Evolutionary conservation across 345 rosid species (phyloP).

Genomic region (Melaleuca quinquenervia): DNA sequence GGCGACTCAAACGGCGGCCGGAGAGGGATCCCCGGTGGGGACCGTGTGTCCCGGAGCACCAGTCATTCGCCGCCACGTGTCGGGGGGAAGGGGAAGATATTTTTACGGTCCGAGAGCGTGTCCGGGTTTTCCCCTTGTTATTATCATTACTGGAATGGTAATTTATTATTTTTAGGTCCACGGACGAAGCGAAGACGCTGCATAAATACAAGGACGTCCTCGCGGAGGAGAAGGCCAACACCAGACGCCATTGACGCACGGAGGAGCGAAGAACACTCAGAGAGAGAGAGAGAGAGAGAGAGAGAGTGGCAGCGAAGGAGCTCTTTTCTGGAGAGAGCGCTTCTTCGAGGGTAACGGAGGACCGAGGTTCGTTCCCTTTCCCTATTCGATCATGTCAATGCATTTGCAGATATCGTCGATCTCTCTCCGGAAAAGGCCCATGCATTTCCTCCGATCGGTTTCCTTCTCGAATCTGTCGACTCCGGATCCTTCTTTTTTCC

Average conservation of each 20-base stretch:
- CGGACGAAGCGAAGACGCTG: background rate
- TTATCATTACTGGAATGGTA: accelerated
- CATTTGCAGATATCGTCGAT: background rate
- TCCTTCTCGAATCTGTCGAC: too few relatives aligned
- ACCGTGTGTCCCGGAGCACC: background rate
- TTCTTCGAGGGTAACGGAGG: background rate
- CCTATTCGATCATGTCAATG: background rate
- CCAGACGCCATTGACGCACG: background rate
- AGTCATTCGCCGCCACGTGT: background rate
- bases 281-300: background rate
- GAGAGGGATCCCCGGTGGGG: background rate
- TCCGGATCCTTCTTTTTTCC: too few relatives aligned
- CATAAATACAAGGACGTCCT: background rate
- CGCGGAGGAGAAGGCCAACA: background rate
- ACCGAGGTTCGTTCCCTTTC: background rate
- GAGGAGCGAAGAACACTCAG: background rate
- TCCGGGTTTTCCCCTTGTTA: background rate
- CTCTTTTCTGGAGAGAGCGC: background rate
- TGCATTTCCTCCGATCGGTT: too few relatives aligned
- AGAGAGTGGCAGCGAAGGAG: background rate
- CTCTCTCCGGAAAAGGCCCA: background rate
- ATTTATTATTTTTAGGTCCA: background rate
- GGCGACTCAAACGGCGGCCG: background rate
- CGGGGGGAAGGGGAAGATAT: background rate
- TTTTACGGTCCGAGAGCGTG: background rate